phyloP scores from a whole-genome alignment of 495 filamentous ascomycete species.

The Penicillium paradoxum region DNA sequence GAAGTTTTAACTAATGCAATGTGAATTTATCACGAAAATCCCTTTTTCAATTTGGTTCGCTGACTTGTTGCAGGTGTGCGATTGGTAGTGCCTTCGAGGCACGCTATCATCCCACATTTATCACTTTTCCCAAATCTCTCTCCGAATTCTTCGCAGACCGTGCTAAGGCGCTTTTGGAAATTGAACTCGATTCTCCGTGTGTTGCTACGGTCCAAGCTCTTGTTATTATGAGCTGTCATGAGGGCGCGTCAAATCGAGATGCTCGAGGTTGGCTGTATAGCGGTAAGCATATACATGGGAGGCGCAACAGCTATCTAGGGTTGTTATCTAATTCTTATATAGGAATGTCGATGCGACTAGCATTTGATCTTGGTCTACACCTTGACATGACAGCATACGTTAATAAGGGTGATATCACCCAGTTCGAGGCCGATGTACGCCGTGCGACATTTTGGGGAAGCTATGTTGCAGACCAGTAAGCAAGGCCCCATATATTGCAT shows the following conservation, averaged over 20 bases:
- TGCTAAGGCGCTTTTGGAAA: constrained; percentile 46
- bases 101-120: constrained; percentile 43
- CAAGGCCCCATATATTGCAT: constrained; percentile 17
- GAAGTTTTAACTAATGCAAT: constrained; percentile 48
- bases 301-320: neutral
- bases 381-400: constrained; percentile 46
- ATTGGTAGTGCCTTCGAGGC: constrained; percentile 46
- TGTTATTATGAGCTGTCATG: constrained; percentile 45
- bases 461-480: constrained; percentile 48
- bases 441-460: constrained; percentile 47
- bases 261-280: constrained; percentile 50
- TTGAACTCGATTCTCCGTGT: constrained; percentile 46
- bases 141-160: constrained; percentile 47
- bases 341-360: constrained; percentile 50
- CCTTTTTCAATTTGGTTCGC: neutral
- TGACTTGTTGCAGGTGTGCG: constrained; percentile 35
- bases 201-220: constrained; percentile 49
- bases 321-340: constrained; percentile 2
- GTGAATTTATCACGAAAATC: constrained; percentile 27
- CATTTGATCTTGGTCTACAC: constrained; percentile 47
- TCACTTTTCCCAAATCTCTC: constrained; percentile 44
- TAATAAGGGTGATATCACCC: constrained; percentile 38
- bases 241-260: constrained; percentile 44
- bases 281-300: constrained; percentile 23
- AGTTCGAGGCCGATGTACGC: constrained; percentile 41